These are phyloP conservation scores for Sclerospora graminicola DNA, from an alignment of 352 stramenopile species.

Conservation along the genomic window DNA sequence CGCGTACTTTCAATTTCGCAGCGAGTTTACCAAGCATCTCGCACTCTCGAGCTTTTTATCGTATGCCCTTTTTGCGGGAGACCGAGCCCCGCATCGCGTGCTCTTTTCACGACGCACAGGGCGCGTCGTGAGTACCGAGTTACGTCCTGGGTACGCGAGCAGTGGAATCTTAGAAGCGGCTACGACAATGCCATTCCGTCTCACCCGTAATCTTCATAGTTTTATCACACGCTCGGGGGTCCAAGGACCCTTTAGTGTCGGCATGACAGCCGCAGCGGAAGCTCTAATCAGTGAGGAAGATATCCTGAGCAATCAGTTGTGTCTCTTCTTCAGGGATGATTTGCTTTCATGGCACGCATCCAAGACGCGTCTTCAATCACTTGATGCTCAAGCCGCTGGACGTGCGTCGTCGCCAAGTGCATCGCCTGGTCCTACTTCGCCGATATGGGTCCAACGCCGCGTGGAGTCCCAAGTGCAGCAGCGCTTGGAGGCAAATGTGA, in stretches of 20 bases:
- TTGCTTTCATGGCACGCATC: slow-evolving; percentile 82
- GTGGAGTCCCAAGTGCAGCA: slow-evolving; percentile 76
- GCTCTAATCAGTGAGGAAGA: slow-evolving; percentile 77
- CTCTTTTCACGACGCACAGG: slow-evolving; percentile 74
- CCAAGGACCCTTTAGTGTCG: slow-evolving; percentile 76
- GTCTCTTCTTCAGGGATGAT: slow-evolving; percentile 84
- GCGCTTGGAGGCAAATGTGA: slow-evolving; percentile 80
- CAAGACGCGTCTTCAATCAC: slow-evolving; percentile 53
- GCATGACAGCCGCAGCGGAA: slow-evolving; percentile 73
- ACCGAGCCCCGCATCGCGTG: slow-evolving; percentile 76
- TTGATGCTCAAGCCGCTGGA: slow-evolving; percentile 15
- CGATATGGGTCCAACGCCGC: slow-evolving; percentile 32
- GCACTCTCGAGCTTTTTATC: slow-evolving; percentile 80
- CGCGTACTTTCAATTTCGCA: slow-evolving; percentile 80
- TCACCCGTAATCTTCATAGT: slow-evolving; percentile 84
- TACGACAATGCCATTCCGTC: slow-evolving; percentile 81
- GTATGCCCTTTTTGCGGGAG: slow-evolving; percentile 77
- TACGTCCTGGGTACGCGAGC: slow-evolving; percentile 76
- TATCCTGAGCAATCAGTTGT: slow-evolving; percentile 79
- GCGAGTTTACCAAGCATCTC: slow-evolving; percentile 80
- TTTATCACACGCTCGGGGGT: slow-evolving; percentile 81
- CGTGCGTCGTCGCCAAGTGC: slow-evolving; percentile 13
- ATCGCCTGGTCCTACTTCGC: slow-evolving; percentile 14
- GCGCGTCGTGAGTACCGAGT: slow-evolving; percentile 72
- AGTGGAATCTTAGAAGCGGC: slow-evolving; percentile 72